Evolutionary conservation across 2,329 filamentous ascomycete species (phyloP), one percentile per base, ranked within the genome.

Genomic region (Paecilomyces sp.): DNA sequence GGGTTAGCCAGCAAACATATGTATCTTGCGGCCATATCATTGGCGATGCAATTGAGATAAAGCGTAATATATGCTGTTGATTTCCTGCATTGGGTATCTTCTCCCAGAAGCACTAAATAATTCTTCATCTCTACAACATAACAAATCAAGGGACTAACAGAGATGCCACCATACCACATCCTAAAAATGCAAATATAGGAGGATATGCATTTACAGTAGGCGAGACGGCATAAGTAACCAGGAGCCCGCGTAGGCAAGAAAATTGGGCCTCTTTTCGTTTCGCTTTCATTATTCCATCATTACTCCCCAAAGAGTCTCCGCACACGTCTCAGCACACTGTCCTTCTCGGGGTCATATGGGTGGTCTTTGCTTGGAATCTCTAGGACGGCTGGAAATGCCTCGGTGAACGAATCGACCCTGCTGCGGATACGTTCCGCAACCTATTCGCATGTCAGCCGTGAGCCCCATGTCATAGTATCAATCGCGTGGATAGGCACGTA

Each of bases 331-430:
- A 99, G 76, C 52, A 99, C 93, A 72, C 93, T 97, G 76, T 99
- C 94, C 82, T 99, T 99, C 79, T 99, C 94, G 0, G 94, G 94
- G 70, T 99, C 93, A 73, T 99, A 99, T 1, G 94, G 94, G 75
- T 99, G 94, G 75, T 99, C 94, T 82, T 99, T 99, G 79, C 91
- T 96, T 25, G 94, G 94, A 62, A 99, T 97, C 77, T 99, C 94
- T 60, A 99, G 86, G 58, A 99, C 84, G 24, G 92, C 88, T n/a
- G 94, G 94, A 78, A 99, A 99, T 3, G 94, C 92, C 56, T 93
- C 91, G 22, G 91, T 93, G 78, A 96, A 97, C 41, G 86, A 87
- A 76, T 99, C 94, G 67, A 99, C 88, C 62, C 88, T 87, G 74
- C 93, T 85, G 75, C 94, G 86, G 84, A 99, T 99, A 74, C 86